A percentile compares a stretch with the other conserved stretches of the same genome.
Evolutionary conservation across 768 basidiomycete genomes (phyloP).

Genomic region (Phaffia australis): DNA sequence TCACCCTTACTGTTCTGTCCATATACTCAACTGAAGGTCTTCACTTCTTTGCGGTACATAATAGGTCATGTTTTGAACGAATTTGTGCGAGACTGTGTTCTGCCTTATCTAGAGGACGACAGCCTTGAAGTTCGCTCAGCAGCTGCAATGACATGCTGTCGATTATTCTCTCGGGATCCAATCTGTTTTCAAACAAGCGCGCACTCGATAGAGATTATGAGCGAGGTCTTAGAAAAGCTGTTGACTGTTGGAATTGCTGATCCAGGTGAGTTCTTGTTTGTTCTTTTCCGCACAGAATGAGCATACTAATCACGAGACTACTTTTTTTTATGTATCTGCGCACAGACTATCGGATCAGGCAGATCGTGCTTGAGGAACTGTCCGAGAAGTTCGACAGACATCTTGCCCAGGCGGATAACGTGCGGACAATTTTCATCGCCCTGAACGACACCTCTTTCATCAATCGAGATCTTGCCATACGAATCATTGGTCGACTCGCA

Average conservation of each 20-base stretch:
- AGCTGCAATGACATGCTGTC: constrained; percentile 83
- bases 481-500: constrained; percentile 82
- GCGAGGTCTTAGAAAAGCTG: constrained; percentile 93
- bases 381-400: constrained; percentile 94
- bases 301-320: background rate
- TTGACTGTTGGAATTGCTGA: constrained; percentile 91
- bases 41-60: background rate
- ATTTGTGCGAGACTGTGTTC: constrained; percentile 79
- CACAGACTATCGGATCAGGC: constrained; percentile 66
- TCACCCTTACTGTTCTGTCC: background rate
- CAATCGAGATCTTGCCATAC: constrained; percentile 81
- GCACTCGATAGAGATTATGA: constrained; percentile 91
- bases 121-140: constrained; percentile 73
- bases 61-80: constrained; percentile 86
- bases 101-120: constrained; percentile 91
- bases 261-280: constrained; percentile 51
- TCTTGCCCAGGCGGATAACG: constrained; percentile 93
- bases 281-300: too few relatives aligned
- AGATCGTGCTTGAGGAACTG: constrained; percentile 71
- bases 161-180: constrained; percentile 82
- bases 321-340: constrained; percentile 7
- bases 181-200: constrained; percentile 93
- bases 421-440: constrained; percentile 92
- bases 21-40: background rate
- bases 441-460: constrained; percentile 94